Percentiles rank a stretch among this genome's conserved stretches.
Evolutionary conservation across 208 protist genomes (phyloP).

Genomic region (Leishmania lainsoni): DNA sequence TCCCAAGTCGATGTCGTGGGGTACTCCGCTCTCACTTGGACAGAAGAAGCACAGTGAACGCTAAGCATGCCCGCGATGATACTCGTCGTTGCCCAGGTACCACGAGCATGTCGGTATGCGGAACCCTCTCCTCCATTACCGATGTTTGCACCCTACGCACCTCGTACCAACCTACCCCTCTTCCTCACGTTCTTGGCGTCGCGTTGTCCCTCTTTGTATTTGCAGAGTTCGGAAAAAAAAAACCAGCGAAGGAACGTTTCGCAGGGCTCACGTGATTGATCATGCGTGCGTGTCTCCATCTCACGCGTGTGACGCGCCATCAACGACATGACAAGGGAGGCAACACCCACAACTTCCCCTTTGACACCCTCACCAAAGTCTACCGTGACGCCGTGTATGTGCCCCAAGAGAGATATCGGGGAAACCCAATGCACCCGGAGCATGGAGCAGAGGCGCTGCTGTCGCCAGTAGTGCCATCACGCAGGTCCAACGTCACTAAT

Average conservation of each 20-base stretch:
- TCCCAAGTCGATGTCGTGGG: not conserved
- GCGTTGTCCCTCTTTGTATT: not conserved
- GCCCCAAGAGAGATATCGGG: slow-evolving; percentile 27
- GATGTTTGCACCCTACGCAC: not conserved
- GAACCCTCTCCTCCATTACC: not conserved
- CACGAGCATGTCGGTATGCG: not conserved
- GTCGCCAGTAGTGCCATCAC: not conserved
- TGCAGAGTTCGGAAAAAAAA: not conserved
- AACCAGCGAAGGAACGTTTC: not conserved
- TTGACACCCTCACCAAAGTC: slow-evolving; percentile 72
- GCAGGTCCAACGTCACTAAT: slow-evolving; percentile 41
- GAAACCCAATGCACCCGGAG: slow-evolving; percentile 49
- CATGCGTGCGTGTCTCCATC: slow-evolving; percentile 22
- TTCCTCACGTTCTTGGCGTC: not conserved
- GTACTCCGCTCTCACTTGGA: not conserved
- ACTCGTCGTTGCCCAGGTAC: not conserved
- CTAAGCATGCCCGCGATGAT: not conserved
- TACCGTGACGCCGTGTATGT: slow-evolving; percentile 72
- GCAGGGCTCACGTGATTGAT: not conserved
- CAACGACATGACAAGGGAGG: slow-evolving; percentile 50
- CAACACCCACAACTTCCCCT: slow-evolving; percentile 67
- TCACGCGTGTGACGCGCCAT: slow-evolving; percentile 29
- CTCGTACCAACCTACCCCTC: not conserved
- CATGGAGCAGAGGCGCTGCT: not conserved
- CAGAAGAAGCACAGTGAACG: not conserved